phyloP scores from a whole-genome alignment of 2,329 filamentous ascomycete genomes.

The Cercospora sojina region DNA sequence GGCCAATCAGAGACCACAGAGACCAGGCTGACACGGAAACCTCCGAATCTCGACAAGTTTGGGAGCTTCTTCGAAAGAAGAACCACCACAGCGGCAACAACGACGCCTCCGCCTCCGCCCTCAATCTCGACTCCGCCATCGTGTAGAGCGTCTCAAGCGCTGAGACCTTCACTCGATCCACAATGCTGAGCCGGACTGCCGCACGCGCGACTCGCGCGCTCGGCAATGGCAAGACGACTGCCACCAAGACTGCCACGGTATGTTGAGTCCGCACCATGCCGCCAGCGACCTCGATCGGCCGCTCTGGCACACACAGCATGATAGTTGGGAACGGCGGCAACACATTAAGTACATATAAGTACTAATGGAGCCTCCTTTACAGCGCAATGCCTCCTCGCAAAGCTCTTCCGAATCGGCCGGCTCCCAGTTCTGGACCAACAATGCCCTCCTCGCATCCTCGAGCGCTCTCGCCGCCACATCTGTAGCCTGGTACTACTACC shows the following conservation, averaged over 20 bases:
- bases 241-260: constrained; percentile 50
- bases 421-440: constrained; percentile 72
- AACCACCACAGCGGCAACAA: constrained; percentile 1
- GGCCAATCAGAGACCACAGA: background rate
- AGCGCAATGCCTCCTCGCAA: constrained; percentile 67
- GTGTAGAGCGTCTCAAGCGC: constrained; percentile 35
- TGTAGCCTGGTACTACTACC: constrained; percentile 95
- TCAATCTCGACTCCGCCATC: constrained; percentile 16
- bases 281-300: background rate
- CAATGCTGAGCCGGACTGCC: constrained; percentile 91
- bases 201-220: constrained; percentile 85
- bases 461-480: constrained; percentile 84
- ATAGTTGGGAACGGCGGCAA: background rate
- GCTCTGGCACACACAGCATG: background rate
- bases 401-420: constrained; percentile 67
- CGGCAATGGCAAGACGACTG: constrained; percentile 70
- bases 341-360: constrained; percentile 16
- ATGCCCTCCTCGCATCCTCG: constrained; percentile 80
- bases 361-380: constrained; percentile 26
- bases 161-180: constrained; percentile 43
- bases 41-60: constrained; percentile 4
- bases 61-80: constrained; percentile 5
- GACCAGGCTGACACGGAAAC: background rate
- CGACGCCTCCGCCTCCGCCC: background rate
- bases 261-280: constrained; percentile 20